Percentiles rank a stretch among this genome's conserved stretches.
phyloP scores from a whole-genome alignment of 495 filamentous ascomycete species.

The Talaromyces borbonicus region DNA sequence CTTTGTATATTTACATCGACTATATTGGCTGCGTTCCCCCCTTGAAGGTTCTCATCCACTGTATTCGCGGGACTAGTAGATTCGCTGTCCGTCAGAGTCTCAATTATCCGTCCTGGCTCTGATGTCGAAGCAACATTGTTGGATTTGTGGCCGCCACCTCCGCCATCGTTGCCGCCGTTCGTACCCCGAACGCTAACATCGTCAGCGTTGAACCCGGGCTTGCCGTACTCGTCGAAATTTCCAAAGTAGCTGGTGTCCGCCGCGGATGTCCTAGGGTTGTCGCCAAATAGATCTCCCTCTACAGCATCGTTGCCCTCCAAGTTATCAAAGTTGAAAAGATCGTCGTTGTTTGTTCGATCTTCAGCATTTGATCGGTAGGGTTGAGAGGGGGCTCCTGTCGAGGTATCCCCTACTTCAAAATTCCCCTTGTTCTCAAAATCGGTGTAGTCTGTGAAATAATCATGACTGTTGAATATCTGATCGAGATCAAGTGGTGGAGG shows the following conservation, averaged over 20 bases:
- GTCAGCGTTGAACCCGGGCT: conserved; percentile 18
- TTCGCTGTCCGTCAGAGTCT: conserved; percentile 40
- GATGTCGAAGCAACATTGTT: conserved; percentile 11
- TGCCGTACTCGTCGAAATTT: conserved; percentile 12
- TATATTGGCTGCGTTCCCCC: conserved; percentile 5
- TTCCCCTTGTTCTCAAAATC: conserved; percentile 23
- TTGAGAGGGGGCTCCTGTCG: conserved; percentile 8
- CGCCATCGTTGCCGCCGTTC: conserved; percentile 1
- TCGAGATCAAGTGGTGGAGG: conserved; percentile 51
- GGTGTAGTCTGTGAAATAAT: conserved; percentile 44
- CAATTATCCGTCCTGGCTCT: conserved; percentile 23
- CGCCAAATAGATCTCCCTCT: conserved; percentile 30
- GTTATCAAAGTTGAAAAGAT: conserved; percentile 36
- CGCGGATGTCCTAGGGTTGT: not conserved
- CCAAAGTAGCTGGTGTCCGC: conserved; percentile 1
- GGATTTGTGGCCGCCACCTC: conserved; percentile 2
- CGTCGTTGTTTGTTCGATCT: conserved; percentile 15
- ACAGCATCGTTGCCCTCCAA: conserved; percentile 17
- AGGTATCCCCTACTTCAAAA: conserved; percentile 16
- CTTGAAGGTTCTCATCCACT: conserved; percentile 19
- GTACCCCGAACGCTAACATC: conserved; percentile 3
- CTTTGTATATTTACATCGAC: conserved; percentile 15
- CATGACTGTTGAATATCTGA: conserved; percentile 54
- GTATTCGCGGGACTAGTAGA: conserved; percentile 33
- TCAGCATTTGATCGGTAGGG: conserved; percentile 8